phyloP scores from a whole-genome alignment of 306 rosid genomes.

The Cucumis sativus region Cucumber_9930_V3 NC_026660.2:4161001-4161500 shows the following conservation, averaged over 20 bases:
- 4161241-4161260: neutral
- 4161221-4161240: neutral
- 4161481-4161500: too few relatives aligned
- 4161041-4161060: conserved; percentile 18
- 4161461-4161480: too few relatives aligned
- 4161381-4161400: too few relatives aligned
- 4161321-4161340: too few relatives aligned
- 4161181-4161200: too few relatives aligned
- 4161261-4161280: neutral
- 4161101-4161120: conserved; percentile 22
- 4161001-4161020: neutral
- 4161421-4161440: too few relatives aligned
- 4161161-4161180: conserved; percentile 27
- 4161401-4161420: too few relatives aligned
- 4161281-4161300: too few relatives aligned
- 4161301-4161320: too few relatives aligned
- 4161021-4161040: neutral
- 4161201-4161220: neutral
- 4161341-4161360: too few relatives aligned
- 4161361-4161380: too few relatives aligned
- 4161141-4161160: conserved; percentile 71
- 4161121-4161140: conserved; percentile 56
- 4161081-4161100: conserved; percentile 25
- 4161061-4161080: conserved; percentile 13
- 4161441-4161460: too few relatives aligned